phyloP scores from a whole-genome alignment of 108 stramenopile species.

The Cyclostephanos invisitatus region DNA sequence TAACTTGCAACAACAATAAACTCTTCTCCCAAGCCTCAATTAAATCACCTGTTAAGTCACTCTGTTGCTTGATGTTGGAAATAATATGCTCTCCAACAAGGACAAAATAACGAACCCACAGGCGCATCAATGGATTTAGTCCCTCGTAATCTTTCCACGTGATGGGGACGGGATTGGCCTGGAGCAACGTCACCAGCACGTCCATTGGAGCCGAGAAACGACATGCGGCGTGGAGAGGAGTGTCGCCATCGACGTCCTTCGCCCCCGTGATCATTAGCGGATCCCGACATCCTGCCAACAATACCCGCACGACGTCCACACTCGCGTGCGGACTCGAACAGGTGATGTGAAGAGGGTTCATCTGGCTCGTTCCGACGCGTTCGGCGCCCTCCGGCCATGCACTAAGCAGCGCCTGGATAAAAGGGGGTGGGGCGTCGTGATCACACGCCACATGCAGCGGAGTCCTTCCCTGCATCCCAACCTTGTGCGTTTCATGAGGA shows the following conservation, averaged over 20 bases:
- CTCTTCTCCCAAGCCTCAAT: conserved; percentile 66
- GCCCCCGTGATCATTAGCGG: conserved; percentile 43
- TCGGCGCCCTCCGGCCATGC: conserved; percentile 62
- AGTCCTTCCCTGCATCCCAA: conserved; percentile 60
- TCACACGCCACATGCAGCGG: conserved; percentile 69
- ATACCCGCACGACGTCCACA: conserved; percentile 52
- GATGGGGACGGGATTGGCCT: conserved; percentile 54
- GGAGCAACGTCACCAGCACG: conserved; percentile 50
- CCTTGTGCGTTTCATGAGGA: conserved; percentile 40
- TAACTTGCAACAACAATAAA: conserved; percentile 49
- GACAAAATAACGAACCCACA: conserved; percentile 72
- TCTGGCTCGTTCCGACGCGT: conserved; percentile 61
- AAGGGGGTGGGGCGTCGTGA: conserved; percentile 61
- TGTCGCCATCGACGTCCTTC: conserved; percentile 70
- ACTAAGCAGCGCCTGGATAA: conserved; percentile 53
- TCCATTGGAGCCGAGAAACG: conserved; percentile 68
- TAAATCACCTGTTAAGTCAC: conserved; percentile 57
- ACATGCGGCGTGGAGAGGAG: conserved; percentile 70
- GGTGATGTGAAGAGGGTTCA: conserved; percentile 73
- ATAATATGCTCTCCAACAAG: conserved; percentile 63
- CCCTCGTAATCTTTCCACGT: conserved; percentile 64
- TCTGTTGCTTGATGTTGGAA: conserved; percentile 39
- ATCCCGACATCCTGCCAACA: conserved; percentile 45
- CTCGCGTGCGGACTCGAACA: conserved; percentile 65
- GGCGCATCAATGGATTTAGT: conserved; percentile 56